A percentile compares a stretch with the other conserved stretches of the same genome.
Conservation (phyloP, 208 protist species). For the Trypanosoma platydactyli region DNA sequence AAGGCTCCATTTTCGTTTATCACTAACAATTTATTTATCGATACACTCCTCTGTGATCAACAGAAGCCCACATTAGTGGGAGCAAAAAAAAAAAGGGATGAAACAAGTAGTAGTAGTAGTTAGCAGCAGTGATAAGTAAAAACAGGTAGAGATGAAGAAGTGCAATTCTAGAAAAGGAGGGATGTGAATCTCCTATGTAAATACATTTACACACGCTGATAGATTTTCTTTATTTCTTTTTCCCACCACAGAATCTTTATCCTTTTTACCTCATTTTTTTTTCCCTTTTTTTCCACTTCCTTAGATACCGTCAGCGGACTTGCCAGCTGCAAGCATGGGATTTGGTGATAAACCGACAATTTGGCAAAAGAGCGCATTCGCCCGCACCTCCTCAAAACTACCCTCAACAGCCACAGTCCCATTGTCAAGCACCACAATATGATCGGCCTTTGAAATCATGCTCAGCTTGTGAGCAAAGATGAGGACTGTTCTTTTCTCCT, state of each 20-base stretch:
- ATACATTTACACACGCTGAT: background rate
- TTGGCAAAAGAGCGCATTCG: conserved; percentile 62
- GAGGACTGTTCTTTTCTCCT: conserved; percentile 68
- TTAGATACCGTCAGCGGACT: background rate
- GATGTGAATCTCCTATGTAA: no score
- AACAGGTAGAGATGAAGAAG: no score
- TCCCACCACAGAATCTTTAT: background rate
- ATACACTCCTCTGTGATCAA: background rate
- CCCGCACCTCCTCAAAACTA: conserved; percentile 65
- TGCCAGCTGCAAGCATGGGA: background rate
- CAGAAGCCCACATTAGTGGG: background rate
- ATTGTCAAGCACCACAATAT: conserved; percentile 86
- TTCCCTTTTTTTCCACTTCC: background rate
- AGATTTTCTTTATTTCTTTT: background rate
- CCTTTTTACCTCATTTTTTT: background rate
- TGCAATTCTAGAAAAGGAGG: no score
- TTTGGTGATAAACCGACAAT: conserved; percentile 46
- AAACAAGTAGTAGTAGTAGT: no score
- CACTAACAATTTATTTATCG: no score
- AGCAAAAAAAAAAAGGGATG: no score
- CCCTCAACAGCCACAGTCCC: conserved; percentile 71
- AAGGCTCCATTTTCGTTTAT: no score
- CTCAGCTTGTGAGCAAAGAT: conserved; percentile 90
- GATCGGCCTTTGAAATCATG: conserved; percentile 87
- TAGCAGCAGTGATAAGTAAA: no score